Evolutionary conservation across 176 grass and related monocot genomes (phyloP).

Genomic region (Chrysopogon serrulatus): DNA sequence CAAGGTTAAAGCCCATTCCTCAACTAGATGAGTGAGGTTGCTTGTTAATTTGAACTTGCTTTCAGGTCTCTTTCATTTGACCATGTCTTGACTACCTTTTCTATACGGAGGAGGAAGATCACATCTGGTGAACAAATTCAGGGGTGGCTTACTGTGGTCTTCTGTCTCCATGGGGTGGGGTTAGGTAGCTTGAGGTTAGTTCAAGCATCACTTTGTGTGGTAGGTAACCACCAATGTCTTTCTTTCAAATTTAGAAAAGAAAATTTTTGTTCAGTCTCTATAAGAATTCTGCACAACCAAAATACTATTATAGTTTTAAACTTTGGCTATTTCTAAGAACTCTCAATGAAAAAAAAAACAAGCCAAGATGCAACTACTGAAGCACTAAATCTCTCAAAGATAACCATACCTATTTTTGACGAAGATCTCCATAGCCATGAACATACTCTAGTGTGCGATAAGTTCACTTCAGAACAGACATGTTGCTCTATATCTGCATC

Average conservation of each 20-base stretch:
- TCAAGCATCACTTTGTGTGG: neutral
- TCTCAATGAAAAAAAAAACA: neutral
- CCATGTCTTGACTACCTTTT: neutral
- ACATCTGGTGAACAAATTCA: neutral
- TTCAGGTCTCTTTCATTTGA: constrained; percentile 19
- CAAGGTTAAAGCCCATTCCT: neutral
- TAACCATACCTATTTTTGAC: too few relatives aligned
- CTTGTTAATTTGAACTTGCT: neutral
- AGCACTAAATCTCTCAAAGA: neutral
- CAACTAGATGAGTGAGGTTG: constrained; percentile 15
- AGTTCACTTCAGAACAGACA: too few relatives aligned
- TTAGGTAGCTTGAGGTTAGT: neutral
- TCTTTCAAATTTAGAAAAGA: neutral
- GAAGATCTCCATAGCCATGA: too few relatives aligned
- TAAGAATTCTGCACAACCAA: neutral
- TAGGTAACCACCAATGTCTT: neutral
- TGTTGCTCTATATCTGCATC: too few relatives aligned
- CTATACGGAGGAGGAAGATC: neutral
- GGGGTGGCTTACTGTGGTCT: neutral
- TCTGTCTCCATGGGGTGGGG: neutral
- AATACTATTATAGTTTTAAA: neutral
- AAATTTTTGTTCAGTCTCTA: neutral
- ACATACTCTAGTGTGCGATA: too few relatives aligned
- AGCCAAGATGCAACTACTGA: neutral
- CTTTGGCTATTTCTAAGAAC: neutral